Percentiles rank a stretch among this genome's conserved stretches.
These are phyloP conservation scores for Vigna nakashimae DNA, from an alignment of 306 rosid genomes.

Conservation along the genomic window DNA sequence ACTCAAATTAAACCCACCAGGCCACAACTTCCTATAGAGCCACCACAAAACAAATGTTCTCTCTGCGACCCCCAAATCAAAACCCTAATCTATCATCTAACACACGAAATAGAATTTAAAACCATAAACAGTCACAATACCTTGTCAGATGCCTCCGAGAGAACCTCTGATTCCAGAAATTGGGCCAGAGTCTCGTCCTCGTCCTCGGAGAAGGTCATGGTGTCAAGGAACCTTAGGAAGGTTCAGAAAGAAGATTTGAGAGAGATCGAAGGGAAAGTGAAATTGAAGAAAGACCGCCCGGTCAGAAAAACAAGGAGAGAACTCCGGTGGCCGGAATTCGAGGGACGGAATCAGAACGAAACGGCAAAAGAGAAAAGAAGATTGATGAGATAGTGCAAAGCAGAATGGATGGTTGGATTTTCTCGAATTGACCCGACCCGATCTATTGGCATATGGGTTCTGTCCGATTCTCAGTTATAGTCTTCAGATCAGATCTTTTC, in stretches of 20 bases:
- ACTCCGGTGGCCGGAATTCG: constrained; percentile 46
- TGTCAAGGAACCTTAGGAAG: constrained; percentile 20
- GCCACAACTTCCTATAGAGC: constrained; percentile 5
- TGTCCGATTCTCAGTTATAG: constrained; percentile 15
- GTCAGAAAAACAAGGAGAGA: not conserved
- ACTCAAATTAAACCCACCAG: constrained; percentile 21
- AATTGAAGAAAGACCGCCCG: not conserved
- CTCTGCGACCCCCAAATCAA: constrained; percentile 30
- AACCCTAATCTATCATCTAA: constrained; percentile 38
- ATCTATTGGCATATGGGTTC: not conserved
- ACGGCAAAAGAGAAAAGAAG: constrained; percentile 4
- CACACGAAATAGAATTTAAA: not conserved
- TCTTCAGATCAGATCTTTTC: not conserved
- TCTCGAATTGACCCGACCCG: constrained; percentile 43
- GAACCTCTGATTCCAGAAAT: constrained; percentile 86
- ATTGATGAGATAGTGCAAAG: constrained; percentile 37
- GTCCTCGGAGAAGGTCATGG: constrained; percentile 73
- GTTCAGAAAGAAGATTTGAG: not conserved
- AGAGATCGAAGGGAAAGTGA: not conserved
- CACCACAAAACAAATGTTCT: not conserved
- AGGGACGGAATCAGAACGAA: constrained; percentile 28
- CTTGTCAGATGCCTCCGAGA: constrained; percentile 77
- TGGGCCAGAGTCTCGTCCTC: constrained; percentile 81
- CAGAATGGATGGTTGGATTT: constrained; percentile 44
- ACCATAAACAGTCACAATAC: constrained; percentile 36